Base-by-base conservation (phyloP, 306 rosid species). In the Cicer bijugum region DNA sequence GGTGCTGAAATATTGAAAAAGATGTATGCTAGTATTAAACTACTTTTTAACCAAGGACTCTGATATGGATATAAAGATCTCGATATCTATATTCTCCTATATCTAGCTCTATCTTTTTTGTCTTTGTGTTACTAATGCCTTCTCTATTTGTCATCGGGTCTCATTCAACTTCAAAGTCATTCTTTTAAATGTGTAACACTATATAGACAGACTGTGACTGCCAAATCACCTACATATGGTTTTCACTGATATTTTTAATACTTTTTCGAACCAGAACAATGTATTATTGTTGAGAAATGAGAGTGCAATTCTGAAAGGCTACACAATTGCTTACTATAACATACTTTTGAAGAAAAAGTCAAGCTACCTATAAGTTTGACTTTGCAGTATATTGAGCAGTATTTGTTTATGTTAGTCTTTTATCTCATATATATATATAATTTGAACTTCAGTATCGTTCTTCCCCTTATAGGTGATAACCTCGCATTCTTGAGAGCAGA, bases 401-500 rank as follows among this genome's bases (percentile, higher is more conserved):
- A 76, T 55, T 64, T 60, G 15, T 14, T 76, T 42, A 52, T 62
- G 48, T 47, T 56, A 39, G 43, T 71, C 56, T 67, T 67, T 53
- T 52, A 8, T 72, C 78, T 67, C 50, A 2, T 73, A 50, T 38
- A 17, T 38, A 17, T 17, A 39, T 80, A 71, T 63, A 50, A 9
- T 58, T 65, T 66, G 69, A 71, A 55, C 61, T 75, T 80, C 38
- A 43, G 17, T 64, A 48, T 72, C 58, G 19, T 28, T 76, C 72
- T 85, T 75, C 74, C 40, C 74, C 39, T 48, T 71, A 44, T 81
- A 91, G 97, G 92, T 9, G 90, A 89, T 70, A 76, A 23, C 82
- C 72, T 83, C 14, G 82, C 86, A 64, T 75, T 81, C 89, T 66
- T 88, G 84, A 85, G 78, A 82, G 74, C 89, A 20, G 97, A 82